These are phyloP conservation scores for Cryomyces antarcticus DNA, from an alignment of 495 filamentous ascomycete genomes.

Conservation along the genomic window DNA sequence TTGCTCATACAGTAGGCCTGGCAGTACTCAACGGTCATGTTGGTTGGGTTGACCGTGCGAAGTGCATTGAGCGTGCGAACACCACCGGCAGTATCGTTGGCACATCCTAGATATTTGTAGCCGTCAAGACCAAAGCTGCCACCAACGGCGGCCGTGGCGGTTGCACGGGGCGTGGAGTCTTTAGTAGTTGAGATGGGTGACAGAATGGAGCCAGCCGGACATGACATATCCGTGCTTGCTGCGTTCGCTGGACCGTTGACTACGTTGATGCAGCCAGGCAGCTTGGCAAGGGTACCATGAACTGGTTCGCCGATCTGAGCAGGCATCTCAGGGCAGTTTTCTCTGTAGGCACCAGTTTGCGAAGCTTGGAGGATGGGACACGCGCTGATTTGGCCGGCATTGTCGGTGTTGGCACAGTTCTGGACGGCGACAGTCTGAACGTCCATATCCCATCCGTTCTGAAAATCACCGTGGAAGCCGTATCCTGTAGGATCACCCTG, in stretches of 20 bases:
- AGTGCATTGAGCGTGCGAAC: conserved; percentile 1
- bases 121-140: conserved; percentile 3
- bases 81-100: conserved; percentile 6
- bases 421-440: conserved; percentile 6
- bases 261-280: conserved; percentile 10
- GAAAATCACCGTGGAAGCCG: conserved; percentile 14
- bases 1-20: conserved; percentile 3
- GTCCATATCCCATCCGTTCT: conserved; percentile 11
- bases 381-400: conserved; percentile 3
- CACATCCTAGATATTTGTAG: conserved; percentile 8
- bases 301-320: conserved; percentile 5
- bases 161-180: no score
- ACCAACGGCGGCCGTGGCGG: no score
- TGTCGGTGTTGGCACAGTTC: conserved; percentile 4
- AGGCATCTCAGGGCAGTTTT: conserved; percentile 9
- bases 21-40: conserved; percentile 10
- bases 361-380: conserved; percentile 5
- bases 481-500: conserved; percentile 12
- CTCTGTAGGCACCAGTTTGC: conserved; percentile 3
- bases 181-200: no score
- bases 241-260: conserved; percentile 7
- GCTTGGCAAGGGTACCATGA: conserved; percentile 3
- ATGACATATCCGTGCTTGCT: conserved; percentile 4
- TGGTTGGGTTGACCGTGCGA: conserved; percentile 1
- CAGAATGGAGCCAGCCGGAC: not conserved